A percentile compares a stretch with the other conserved stretches of the same genome.
Conservation (phyloP, 2,329 filamentous ascomycete genomes). For the Aureobasidium subglaciale region DNA sequence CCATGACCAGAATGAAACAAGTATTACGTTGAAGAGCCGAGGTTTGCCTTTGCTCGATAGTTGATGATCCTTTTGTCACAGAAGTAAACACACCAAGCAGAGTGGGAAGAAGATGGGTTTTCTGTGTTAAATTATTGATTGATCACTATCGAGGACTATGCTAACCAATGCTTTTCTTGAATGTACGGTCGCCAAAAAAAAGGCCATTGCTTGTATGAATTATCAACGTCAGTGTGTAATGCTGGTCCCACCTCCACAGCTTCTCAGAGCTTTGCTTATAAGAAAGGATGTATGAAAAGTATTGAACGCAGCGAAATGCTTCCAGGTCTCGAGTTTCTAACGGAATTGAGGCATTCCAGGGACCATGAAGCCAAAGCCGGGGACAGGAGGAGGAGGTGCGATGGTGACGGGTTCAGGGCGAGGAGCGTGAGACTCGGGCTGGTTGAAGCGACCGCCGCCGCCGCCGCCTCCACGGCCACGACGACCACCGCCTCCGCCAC, state of each 20-base stretch:
- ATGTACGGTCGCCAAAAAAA: too few relatives aligned
- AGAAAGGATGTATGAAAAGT: too few relatives aligned
- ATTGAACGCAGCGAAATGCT: too few relatives aligned
- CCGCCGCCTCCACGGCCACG: slow-evolving; percentile 26
- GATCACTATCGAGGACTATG: not conserved
- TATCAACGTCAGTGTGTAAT: not conserved
- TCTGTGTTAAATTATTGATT: not conserved
- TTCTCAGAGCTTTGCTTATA: too few relatives aligned
- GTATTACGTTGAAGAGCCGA: too few relatives aligned
- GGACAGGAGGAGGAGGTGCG: slow-evolving; percentile 34
- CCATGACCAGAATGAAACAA: too few relatives aligned
- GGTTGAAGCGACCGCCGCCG: slow-evolving; percentile 19
- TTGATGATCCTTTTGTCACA: too few relatives aligned
- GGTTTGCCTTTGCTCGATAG: too few relatives aligned
- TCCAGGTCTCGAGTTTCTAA: not conserved
- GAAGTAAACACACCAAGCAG: too few relatives aligned
- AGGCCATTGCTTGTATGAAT: too few relatives aligned
- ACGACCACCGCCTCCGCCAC: slow-evolving; percentile 29
- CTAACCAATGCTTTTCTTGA: not conserved
- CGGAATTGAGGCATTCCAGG: slow-evolving; percentile 16
- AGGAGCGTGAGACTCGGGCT: slow-evolving; percentile 15
- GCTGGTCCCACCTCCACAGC: not conserved
- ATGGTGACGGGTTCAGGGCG: slow-evolving; percentile 32
- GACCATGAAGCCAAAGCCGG: slow-evolving; percentile 32
- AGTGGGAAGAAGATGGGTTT: too few relatives aligned